phyloP scores from a whole-genome alignment of 768 basidiomycete genomes.

The Melanogaster broomeanus region DNA sequence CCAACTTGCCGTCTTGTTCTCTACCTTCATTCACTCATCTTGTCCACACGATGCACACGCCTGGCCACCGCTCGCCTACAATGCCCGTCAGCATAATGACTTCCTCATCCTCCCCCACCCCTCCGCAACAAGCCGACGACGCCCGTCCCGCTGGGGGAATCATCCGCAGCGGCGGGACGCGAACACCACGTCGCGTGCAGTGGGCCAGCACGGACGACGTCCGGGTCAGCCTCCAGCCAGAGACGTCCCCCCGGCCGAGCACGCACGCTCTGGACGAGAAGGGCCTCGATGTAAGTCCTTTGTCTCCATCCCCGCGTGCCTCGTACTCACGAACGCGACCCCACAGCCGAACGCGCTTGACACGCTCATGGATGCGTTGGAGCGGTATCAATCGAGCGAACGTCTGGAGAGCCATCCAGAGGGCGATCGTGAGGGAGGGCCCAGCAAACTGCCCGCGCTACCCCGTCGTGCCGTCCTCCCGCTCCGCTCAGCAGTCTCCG shows the following conservation, averaged over 20 bases:
- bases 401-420: not conserved
- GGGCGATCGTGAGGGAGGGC: not conserved
- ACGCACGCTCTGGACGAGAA: constrained; percentile 54
- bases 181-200: constrained; percentile 54
- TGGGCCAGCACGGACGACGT: constrained; percentile 42
- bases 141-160: constrained; percentile 18
- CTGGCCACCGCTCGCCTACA: constrained; percentile 7
- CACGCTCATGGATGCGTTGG: constrained; percentile 50
- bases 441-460: constrained; percentile 7
- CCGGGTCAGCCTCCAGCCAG: not conserved
- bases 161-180: constrained; percentile 31
- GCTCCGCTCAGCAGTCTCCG: constrained; percentile 2
- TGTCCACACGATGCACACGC: not conserved
- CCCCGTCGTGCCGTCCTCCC: constrained; percentile 12
- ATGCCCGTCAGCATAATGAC: constrained; percentile 19
- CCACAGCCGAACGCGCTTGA: constrained; percentile 49
- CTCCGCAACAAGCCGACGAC: constrained; percentile 4
- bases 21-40: not conserved
- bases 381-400: constrained; percentile 44
- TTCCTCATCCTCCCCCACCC: not conserved
- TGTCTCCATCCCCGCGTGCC: not conserved
- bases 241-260: constrained; percentile 8
- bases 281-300: constrained; percentile 49
- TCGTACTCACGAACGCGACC: constrained; percentile 1
- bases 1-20: too few relatives aligned